Evolutionary conservation across 2,329 filamentous ascomycete genomes (phyloP), one percentile per base, ranked within the genome.

Genomic region (Aureobasidium sp.): DNA sequence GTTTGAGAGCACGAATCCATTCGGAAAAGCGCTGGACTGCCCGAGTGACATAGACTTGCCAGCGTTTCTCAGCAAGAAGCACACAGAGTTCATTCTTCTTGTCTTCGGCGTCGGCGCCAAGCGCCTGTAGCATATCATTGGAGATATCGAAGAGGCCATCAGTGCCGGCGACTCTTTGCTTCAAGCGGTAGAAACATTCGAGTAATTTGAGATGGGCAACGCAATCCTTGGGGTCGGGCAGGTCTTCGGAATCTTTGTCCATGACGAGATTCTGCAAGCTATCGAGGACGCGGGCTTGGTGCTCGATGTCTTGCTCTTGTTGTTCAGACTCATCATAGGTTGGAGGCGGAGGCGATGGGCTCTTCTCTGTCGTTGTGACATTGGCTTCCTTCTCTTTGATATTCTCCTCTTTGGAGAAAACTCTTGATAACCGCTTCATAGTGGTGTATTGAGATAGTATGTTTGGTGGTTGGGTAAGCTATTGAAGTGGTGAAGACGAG

Each of bases 141-240:
- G 68, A 64, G 44, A 64, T 47, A 2, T 78, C 79, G 68, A 83
- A 90, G 1, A 90, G 70, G 0, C 83, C 82, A 60, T 89, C 81
- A 0, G 70, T 78, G 52, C 79, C 83, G 5, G 82, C 83, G 16
- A 90, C 68, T 16, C 80, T 76, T 55, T 88, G 81, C 57, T 83
- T 84, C 51, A 91, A 69, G 29, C 75, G 75, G 58, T 86, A 79
- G 54, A 91, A 76, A 8, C 82, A 79, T 49, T 81, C 79, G 1
- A 91, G 74, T 0, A 91, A 72, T 64, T 88, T 88, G 24, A 91
- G 74, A 64, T 93, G 88, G 1, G 80, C 84, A 19, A 88, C 77
- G 58, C 84, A 88, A 37, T 81, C 75, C 56, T 83, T 75, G 4
- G 66, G 66, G 3, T 16, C 27, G 3, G 54, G 54, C 7, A 52